Conservation (phyloP, 768 basidiomycete genomes). For the Sarcodon sp. region DNA sequence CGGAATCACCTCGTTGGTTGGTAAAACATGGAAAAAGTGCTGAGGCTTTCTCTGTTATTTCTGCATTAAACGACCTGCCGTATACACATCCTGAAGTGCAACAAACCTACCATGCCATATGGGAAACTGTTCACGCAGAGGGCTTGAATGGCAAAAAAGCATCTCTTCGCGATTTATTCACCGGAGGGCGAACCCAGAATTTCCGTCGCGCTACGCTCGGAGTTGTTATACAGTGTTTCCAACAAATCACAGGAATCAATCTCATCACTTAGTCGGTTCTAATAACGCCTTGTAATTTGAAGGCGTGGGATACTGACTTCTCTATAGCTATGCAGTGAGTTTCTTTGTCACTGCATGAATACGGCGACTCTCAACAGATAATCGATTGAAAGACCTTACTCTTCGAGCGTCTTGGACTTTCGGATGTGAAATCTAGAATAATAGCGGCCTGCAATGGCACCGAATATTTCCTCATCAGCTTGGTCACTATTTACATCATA, state of each 20-base stretch:
- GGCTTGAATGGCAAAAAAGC: slow-evolving; percentile 12
- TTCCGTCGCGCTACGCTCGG: slow-evolving; percentile 44
- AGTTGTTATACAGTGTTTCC: slow-evolving; percentile 49
- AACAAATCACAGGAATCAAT: slow-evolving; percentile 59
- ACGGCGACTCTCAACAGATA: too few relatives aligned
- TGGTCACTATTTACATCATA: slow-evolving; percentile 58
- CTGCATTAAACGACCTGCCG: slow-evolving; percentile 43
- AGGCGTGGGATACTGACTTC: slow-evolving; percentile 15
- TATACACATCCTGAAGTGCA: slow-evolving; percentile 31
- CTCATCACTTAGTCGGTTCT: slow-evolving; percentile 46
- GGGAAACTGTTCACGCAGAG: slow-evolving; percentile 23
- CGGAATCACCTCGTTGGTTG: slow-evolving; percentile 49
- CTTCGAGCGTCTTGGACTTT: slow-evolving; percentile 46
- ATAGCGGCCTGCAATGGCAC: slow-evolving; percentile 59
- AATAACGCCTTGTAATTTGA: slow-evolving; percentile 2
- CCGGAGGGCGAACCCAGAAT: slow-evolving; percentile 35
- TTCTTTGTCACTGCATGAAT: background rate
- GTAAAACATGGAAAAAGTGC: slow-evolving; percentile 36
- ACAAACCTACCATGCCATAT: slow-evolving; percentile 39
- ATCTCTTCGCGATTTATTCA: slow-evolving; percentile 41
- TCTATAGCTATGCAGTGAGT: slow-evolving; percentile 6
- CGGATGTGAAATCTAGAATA: slow-evolving; percentile 43
- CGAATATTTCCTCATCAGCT: slow-evolving; percentile 60
- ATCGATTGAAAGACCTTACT: slow-evolving; percentile 8
- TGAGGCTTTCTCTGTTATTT: slow-evolving; percentile 47